Evolutionary conservation across 2,329 filamentous ascomycete species (phyloP), one percentile per base, ranked within the genome.

Genomic region (Arthrobotrys iridis): DNA sequence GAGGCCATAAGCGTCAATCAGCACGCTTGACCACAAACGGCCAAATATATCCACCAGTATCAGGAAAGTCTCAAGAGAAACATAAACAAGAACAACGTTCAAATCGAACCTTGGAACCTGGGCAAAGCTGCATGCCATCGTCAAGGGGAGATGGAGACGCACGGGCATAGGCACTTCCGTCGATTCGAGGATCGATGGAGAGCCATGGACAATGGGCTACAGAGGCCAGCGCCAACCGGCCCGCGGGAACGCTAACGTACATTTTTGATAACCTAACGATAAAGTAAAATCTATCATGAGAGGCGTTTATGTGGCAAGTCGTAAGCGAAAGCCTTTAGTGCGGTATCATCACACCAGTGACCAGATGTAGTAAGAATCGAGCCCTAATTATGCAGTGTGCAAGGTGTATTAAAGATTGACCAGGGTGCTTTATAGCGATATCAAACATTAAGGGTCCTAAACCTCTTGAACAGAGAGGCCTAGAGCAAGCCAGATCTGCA

Each of bases 1-100:
- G 37, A 37, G 15, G 8, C 10, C 18, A 24, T 37, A n/a, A n/a
- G n/a, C n/a, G n/a, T n/a, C 37, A 55, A 28, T 37, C 50, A 28
- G 50, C 50, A 37, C 50, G 24, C 50, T 55, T 55, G 50, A 37
- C 50, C 30, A 37, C 30, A 55, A 55, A 2, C 28, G n/a, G 46
- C 26, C 24, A 48, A 48, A 52, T 18, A 26, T 6, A 26, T 52
- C 28, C 18, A 37, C 37, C 30, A 55, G 30, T 3, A 55, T 74
- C 24, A 26, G 62, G 68, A 43, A 74, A 66, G 68, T 74, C 45
- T 66, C 68, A 66, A 59, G 68, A 74, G 68, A 74, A 66, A 66
- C 15, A 45, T 24, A n/a, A 43, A 30, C 46, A 24, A 4, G 7
- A 18, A 4, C n/a, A 37, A 52, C 46, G n/a, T 35, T 13, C 28